phyloP scores from a whole-genome alignment of 2,329 filamentous ascomycete species.

The Beauveria bassiana region DNA sequence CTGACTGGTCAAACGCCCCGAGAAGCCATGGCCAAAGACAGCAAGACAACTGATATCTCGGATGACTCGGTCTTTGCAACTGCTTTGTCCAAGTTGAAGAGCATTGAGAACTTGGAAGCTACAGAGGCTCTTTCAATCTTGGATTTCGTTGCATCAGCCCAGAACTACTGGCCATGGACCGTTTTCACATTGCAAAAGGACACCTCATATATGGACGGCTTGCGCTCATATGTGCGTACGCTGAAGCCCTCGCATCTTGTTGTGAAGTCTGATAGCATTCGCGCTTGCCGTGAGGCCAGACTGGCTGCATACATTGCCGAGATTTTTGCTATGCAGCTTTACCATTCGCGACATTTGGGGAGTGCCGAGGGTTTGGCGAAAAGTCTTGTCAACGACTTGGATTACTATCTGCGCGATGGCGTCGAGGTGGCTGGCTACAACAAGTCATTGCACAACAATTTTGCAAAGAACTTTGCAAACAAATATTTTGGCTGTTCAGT shows the following conservation, averaged over 20 bases:
- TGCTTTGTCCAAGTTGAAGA: conserved; percentile 63
- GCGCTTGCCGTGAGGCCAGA: conserved; percentile 55
- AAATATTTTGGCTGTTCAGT: conserved; percentile 68
- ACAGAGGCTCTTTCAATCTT: conserved; percentile 66
- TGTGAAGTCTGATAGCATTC: conserved; percentile 46
- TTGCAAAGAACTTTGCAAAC: conserved; percentile 74
- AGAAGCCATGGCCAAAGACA: conserved; percentile 55
- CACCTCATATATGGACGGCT: conserved; percentile 60
- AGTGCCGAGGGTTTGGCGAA: conserved; percentile 58
- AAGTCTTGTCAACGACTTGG: conserved; percentile 63
- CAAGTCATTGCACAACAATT: conserved; percentile 73
- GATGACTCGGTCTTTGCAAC: conserved; percentile 62
- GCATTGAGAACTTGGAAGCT: conserved; percentile 56
- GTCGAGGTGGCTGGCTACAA: conserved; percentile 80
- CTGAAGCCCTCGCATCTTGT: conserved; percentile 45
- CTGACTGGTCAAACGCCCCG: conserved; percentile 81
- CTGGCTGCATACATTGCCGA: conserved; percentile 80
- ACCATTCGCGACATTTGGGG: conserved; percentile 72
- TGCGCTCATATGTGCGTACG: conserved; percentile 61
- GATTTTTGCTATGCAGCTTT: conserved; percentile 83
- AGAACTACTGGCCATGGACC: conserved; percentile 95
- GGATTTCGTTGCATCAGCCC: conserved; percentile 78
- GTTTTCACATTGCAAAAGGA: conserved; percentile 73
- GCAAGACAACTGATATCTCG: conserved; percentile 41
- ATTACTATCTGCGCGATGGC: conserved; percentile 73